Conservation (phyloP, 139 green algal species). For the Tetradesmus lagerheimii region DNA sequence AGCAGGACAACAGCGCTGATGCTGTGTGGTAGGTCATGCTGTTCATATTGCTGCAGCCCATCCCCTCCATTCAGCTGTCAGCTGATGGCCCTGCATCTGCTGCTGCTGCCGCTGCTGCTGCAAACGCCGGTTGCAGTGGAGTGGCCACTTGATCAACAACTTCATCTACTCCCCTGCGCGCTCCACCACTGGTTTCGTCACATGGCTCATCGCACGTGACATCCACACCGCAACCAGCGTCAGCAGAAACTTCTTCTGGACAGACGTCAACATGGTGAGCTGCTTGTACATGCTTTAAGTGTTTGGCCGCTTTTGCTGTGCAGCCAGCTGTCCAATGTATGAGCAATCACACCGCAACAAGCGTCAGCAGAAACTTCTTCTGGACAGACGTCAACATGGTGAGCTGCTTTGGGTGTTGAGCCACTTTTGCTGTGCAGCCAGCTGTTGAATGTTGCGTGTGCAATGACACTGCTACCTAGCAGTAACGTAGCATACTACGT, state of each 20-base stretch:
- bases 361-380: constrained; percentile 31
- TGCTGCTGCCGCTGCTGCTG: neutral
- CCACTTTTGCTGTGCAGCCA: too few relatives aligned
- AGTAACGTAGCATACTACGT: too few relatives aligned
- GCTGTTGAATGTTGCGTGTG: too few relatives aligned
- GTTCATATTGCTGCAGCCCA: too few relatives aligned
- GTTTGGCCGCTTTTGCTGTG: too few relatives aligned
- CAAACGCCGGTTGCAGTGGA: neutral
- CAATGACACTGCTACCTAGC: too few relatives aligned
- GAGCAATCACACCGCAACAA: constrained; percentile 45
- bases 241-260: constrained; percentile 47
- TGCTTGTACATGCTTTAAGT: too few relatives aligned
- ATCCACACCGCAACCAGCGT: constrained; percentile 43
- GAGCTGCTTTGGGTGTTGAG: neutral
- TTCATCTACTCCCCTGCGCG: constrained; percentile 42
- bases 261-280: constrained; percentile 35
- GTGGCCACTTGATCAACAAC: constrained; percentile 43
- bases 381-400: constrained; percentile 44
- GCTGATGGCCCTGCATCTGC: neutral
- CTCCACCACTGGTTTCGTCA: constrained; percentile 30
- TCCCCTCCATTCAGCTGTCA: too few relatives aligned
- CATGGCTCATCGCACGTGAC: constrained; percentile 46
- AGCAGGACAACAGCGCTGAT: too few relatives aligned
- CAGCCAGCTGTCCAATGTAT: too few relatives aligned
- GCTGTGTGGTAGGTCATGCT: too few relatives aligned